These are phyloP conservation scores for Triticum urartu DNA, from an alignment of 176 grass and related monocot species.

Conservation along the genomic window DNA sequence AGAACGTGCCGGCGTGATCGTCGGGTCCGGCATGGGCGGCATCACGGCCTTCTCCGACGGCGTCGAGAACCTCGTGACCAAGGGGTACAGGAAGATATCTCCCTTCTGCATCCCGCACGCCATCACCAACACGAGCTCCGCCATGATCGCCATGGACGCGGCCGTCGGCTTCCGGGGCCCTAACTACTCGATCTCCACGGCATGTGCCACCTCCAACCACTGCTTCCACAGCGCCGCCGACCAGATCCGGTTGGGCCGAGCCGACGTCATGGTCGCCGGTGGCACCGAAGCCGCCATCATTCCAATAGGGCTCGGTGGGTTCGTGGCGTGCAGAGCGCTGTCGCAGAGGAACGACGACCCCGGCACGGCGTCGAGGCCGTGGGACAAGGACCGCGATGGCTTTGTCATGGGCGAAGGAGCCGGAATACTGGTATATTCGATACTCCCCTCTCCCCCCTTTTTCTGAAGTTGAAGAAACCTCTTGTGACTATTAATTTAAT, in stretches of 20 bases:
- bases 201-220: slow-evolving; percentile 48
- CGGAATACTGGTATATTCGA: slow-evolving; percentile 16
- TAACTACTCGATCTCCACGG: slow-evolving; percentile 30
- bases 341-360: slow-evolving; percentile 46
- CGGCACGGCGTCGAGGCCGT: slow-evolving; percentile 44
- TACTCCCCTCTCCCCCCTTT: not conserved
- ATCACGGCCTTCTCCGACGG: slow-evolving; percentile 8
- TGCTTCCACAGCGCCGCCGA: slow-evolving; percentile 36
- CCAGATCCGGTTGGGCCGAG: slow-evolving; percentile 41
- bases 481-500: not conserved
- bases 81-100: slow-evolving; percentile 16
- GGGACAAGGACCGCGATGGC: slow-evolving; percentile 45
- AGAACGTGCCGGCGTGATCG: slow-evolving; percentile 31
- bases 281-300: slow-evolving; percentile 36
- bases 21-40: slow-evolving; percentile 35
- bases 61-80: slow-evolving; percentile 7
- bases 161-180: not conserved
- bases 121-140: slow-evolving; percentile 24
- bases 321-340: slow-evolving; percentile 35
- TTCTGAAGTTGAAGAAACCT: too few species aligned
- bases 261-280: slow-evolving; percentile 39
- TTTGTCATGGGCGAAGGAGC: slow-evolving; percentile 48
- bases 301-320: slow-evolving; percentile 13
- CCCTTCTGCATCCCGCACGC: slow-evolving; percentile 21
- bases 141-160: slow-evolving; percentile 28